phyloP scores from a whole-genome alignment of 2,329 filamentous ascomycete species.

The Monosporascus sp. region DNA sequence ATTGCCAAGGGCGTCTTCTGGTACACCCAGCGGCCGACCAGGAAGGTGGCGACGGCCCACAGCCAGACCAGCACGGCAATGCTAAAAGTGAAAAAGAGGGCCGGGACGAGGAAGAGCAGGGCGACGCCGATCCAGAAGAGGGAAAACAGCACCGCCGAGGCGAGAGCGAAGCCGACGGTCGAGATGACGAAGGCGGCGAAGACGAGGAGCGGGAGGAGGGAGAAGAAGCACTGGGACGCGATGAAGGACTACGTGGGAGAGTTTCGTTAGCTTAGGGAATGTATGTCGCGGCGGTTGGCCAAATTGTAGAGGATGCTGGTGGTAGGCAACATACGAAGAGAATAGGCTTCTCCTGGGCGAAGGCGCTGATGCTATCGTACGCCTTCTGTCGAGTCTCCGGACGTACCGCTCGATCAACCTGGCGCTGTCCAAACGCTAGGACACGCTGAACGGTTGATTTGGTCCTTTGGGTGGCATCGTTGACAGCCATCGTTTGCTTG shows the following conservation, averaged over 20 bases:
- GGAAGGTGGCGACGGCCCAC: slow-evolving; percentile 59
- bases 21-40: slow-evolving; percentile 43
- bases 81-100: slow-evolving; percentile 60
- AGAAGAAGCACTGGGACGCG: slow-evolving; percentile 57
- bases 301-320: too few relatives aligned
- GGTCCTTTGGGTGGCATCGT: slow-evolving; percentile 18
- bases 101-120: slow-evolving; percentile 62
- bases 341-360: slow-evolving; percentile 61
- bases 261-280: neutral
- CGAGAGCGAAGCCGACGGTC: slow-evolving; percentile 56
- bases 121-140: slow-evolving; percentile 64
- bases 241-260: slow-evolving; percentile 55
- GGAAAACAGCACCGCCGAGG: slow-evolving; percentile 59
- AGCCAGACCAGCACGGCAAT: slow-evolving; percentile 61
- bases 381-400: slow-evolving; percentile 55
- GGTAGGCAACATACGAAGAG: slow-evolving; percentile 52
- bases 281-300: too few relatives aligned
- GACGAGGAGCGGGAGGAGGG: slow-evolving; percentile 60
- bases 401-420: slow-evolving; percentile 48
- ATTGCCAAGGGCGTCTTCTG: slow-evolving; percentile 11
- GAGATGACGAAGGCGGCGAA: slow-evolving; percentile 63
- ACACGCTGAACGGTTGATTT: slow-evolving; percentile 31
- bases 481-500: slow-evolving; percentile 7
- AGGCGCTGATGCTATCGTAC: slow-evolving; percentile 46
- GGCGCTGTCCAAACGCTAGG: slow-evolving; percentile 36